These are phyloP conservation scores for Thalassiosira livingstoniorum DNA, from an alignment of 352 stramenopile species.

Conservation along the genomic window DNA sequence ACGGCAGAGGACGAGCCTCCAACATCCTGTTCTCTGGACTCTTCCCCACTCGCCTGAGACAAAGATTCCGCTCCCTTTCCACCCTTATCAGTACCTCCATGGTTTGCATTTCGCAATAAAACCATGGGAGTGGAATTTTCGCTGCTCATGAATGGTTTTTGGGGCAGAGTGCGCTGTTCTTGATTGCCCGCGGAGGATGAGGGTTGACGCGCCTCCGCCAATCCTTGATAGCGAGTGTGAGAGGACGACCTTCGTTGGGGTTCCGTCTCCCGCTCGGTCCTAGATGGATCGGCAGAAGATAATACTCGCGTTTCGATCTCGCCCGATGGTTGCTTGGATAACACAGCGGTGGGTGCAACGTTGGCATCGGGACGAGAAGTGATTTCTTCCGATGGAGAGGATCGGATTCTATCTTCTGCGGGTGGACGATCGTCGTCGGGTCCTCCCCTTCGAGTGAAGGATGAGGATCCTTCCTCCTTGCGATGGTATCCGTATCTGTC, in stretches of 20 bases:
- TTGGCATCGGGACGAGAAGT: too few relatives aligned
- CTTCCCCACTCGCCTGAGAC: slow-evolving; percentile 16
- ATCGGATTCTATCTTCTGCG: not conserved
- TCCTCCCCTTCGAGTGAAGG: not conserved
- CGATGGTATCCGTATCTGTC: not conserved
- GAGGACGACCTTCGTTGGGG: not conserved
- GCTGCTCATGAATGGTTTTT: not conserved
- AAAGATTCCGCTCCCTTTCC: not conserved
- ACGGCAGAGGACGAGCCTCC: too few relatives aligned
- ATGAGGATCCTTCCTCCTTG: not conserved
- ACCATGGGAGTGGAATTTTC: slow-evolving; percentile 42
- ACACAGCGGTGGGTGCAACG: too few relatives aligned
- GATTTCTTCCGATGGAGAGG: not conserved
- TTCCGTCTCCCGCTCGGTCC: not conserved
- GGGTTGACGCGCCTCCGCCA: slow-evolving; percentile 22
- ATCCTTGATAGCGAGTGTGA: not conserved
- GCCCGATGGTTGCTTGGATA: not conserved
- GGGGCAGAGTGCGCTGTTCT: not conserved
- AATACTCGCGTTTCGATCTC: not conserved
- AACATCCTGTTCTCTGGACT: slow-evolving; percentile 15
- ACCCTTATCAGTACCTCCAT: not conserved
- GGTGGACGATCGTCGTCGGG: not conserved
- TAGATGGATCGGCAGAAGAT: not conserved
- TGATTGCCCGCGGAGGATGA: not conserved
- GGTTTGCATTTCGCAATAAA: slow-evolving; percentile 32